Evolutionary conservation across 2,329 filamentous ascomycete genomes (phyloP).

Genomic region (Calonectria pauciramosa): DNA sequence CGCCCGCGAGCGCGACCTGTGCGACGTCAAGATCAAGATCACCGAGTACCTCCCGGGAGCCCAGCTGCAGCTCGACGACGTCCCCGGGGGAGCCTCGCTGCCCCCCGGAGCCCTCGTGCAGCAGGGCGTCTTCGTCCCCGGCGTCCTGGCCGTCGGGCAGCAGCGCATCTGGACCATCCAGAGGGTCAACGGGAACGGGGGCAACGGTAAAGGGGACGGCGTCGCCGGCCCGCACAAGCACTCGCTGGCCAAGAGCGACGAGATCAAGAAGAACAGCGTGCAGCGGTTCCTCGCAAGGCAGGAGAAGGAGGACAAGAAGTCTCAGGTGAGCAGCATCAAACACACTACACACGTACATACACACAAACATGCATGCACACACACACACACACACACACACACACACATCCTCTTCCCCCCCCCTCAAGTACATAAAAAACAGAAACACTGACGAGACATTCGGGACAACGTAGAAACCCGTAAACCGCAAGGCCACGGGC

Average conservation of each 20-base stretch:
- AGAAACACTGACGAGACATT: neutral
- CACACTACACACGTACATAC: no score
- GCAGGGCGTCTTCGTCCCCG: constrained; percentile 23
- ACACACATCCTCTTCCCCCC: neutral
- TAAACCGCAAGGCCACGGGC: constrained; percentile 80
- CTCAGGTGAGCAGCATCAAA: constrained; percentile 34
- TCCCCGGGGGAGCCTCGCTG: constrained; percentile 5
- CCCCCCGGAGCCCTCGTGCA: neutral
- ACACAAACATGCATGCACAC: no score
- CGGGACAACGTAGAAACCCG: constrained; percentile 68
- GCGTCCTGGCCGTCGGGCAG: constrained; percentile 56
- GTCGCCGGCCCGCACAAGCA: constrained; percentile 82
- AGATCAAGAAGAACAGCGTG: constrained; percentile 86
- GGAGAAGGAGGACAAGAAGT: constrained; percentile 75
- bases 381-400: neutral
- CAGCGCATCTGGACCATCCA: constrained; percentile 81
- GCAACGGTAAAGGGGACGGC: constrained; percentile 79
- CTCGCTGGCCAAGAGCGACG: constrained; percentile 79
- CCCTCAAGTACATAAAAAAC: neutral
- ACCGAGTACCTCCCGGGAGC: constrained; percentile 80
- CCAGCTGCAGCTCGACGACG: constrained; percentile 48
- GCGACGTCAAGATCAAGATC: constrained; percentile 89
- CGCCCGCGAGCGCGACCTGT: constrained; percentile 82
- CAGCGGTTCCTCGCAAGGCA: constrained; percentile 74
- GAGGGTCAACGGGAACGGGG: constrained; percentile 82